Conservation (phyloP, 305 asterid genomes). For the Solanum hybrid region DNA sequence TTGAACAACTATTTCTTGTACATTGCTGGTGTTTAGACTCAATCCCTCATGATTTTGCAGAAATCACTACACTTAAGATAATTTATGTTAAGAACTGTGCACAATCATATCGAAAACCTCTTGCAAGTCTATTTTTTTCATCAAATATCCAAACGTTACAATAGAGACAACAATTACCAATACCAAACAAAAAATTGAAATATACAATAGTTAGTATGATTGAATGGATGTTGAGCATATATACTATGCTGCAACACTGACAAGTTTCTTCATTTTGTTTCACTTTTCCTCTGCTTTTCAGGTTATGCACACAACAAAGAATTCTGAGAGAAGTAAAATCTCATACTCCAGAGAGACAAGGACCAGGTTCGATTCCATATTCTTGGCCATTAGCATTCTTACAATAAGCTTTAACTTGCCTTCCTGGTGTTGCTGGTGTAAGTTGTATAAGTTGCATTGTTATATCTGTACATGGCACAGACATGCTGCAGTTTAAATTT, state of each 20-base stretch:
- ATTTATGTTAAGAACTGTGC: neutral
- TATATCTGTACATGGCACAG: conserved; percentile 10
- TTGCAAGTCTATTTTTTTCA: neutral
- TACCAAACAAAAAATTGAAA: neutral
- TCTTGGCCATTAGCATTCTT: conserved; percentile 6
- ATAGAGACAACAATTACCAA: neutral
- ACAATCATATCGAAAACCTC: neutral
- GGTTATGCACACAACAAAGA: neutral
- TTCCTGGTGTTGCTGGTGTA: neutral
- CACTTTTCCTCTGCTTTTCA: neutral
- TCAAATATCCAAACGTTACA: neutral
- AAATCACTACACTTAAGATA: neutral
- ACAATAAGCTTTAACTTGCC: conserved; percentile 2
- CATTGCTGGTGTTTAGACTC: neutral
- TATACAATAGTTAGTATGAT: neutral
- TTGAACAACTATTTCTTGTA: neutral
- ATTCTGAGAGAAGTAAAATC: neutral
- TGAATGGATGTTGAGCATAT: neutral
- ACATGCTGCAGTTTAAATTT: conserved; percentile 11
- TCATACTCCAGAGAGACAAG: neutral
- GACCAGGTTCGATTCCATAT: neutral
- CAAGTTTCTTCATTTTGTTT: neutral
- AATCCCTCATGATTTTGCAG: neutral
- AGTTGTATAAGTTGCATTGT: conserved; percentile 1
- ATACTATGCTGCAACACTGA: neutral